phyloP scores from a whole-genome alignment of 352 stramenopile species.

The Globisporangium splendens region DNA sequence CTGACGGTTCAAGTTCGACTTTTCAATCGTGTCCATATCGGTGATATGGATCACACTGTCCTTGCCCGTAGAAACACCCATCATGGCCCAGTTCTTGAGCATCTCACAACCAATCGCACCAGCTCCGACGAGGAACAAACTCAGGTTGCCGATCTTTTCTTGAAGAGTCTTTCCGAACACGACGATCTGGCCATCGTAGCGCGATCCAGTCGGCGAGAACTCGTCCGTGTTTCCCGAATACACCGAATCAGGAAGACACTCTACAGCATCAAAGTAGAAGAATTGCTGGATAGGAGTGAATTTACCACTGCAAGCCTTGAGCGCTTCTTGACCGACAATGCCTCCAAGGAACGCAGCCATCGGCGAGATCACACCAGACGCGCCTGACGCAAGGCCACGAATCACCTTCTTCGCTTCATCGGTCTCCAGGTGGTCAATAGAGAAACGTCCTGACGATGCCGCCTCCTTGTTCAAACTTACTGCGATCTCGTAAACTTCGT shows the following conservation, averaged over 20 bases:
- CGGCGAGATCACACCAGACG: constrained; percentile 91
- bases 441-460: constrained; percentile 56
- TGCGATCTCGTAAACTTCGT: constrained; percentile 84
- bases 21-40: constrained; percentile 99
- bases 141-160: constrained; percentile 81
- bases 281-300: constrained; percentile 99
- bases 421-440: constrained; percentile 56
- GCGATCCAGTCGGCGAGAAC: constrained; percentile 57
- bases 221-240: constrained; percentile 40
- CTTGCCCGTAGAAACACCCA: constrained; percentile 92
- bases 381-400: constrained; percentile 76
- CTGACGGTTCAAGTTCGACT: constrained; percentile 98
- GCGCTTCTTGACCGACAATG: constrained; percentile 96
- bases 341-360: constrained; percentile 97
- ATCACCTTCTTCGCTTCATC: constrained; percentile 77
- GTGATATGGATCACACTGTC: constrained; percentile 93
- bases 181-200: constrained; percentile 93
- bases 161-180: constrained; percentile 87
- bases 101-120: constrained; percentile 99
- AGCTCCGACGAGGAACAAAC: constrained; percentile 97
- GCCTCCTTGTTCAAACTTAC: constrained; percentile 73
- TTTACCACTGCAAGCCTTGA: constrained; percentile 99
- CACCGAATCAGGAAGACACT: constrained; percentile 91
- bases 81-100: constrained; percentile 99
- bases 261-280: constrained; percentile 98